Evolutionary conservation across 768 basidiomycete genomes (phyloP).

Genomic region (Auricularia sp.): DNA sequence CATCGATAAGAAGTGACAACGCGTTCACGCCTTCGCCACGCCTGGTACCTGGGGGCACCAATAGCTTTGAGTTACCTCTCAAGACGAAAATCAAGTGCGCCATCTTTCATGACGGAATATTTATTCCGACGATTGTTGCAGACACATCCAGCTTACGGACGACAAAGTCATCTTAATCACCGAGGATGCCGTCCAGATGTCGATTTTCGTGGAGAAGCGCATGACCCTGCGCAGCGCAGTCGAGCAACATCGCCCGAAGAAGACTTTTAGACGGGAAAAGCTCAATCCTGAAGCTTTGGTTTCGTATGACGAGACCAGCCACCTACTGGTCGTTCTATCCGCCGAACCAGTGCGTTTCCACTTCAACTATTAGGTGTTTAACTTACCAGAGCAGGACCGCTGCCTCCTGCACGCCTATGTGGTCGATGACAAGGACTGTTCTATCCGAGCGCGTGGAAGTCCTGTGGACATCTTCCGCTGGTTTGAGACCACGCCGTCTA

Average conservation of each 20-base stretch:
- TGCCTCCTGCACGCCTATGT: slow-evolving; percentile 35
- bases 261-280: slow-evolving; percentile 33
- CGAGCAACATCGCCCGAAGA: slow-evolving; percentile 14
- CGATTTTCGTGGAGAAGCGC: neutral
- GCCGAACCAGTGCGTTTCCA: slow-evolving; percentile 1
- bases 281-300: slow-evolving; percentile 35
- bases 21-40: neutral
- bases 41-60: neutral
- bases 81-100: neutral
- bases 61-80: neutral
- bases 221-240: slow-evolving; percentile 17
- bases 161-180: neutral
- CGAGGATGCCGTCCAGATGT: neutral
- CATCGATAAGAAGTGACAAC: neutral
- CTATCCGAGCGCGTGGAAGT: slow-evolving; percentile 33
- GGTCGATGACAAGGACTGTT: slow-evolving; percentile 35
- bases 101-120: neutral
- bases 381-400: slow-evolving; percentile 4
- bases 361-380: neutral
- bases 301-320: slow-evolving; percentile 43
- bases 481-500: slow-evolving; percentile 25
- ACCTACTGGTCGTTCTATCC: slow-evolving; percentile 27
- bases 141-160: neutral
- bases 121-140: neutral
- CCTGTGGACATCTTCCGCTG: slow-evolving; percentile 33